These are phyloP conservation scores for Calocybe cyanea DNA, from an alignment of 768 basidiomycete species.

Conservation along the genomic window DNA sequence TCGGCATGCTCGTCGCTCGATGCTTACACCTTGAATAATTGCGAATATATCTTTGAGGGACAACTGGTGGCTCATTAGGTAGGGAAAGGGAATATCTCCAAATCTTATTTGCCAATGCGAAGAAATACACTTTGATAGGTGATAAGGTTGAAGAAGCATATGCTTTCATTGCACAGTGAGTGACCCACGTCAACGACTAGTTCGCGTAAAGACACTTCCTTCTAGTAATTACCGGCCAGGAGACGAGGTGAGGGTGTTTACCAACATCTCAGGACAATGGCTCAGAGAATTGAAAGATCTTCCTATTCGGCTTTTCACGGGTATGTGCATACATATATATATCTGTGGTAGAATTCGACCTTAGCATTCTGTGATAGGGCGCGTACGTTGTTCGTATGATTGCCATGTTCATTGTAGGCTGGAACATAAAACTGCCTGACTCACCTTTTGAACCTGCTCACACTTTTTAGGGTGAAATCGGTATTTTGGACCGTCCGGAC, in stretches of 20 bases:
- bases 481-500: conserved; percentile 62
- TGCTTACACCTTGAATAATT: neutral
- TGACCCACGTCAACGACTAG: conserved; percentile 3
- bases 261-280: neutral
- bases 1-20: neutral
- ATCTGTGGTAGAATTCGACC: too few species aligned
- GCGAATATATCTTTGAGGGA: conserved; percentile 34
- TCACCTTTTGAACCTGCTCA: neutral
- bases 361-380: conserved; percentile 41
- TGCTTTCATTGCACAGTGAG: conserved; percentile 78
- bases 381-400: conserved; percentile 77
- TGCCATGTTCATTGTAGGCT: conserved; percentile 59
- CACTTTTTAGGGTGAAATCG: conserved; percentile 57
- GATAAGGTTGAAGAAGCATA: conserved; percentile 78
- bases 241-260: conserved; percentile 50
- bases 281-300: conserved; percentile 44
- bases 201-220: neutral
- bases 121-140: conserved; percentile 27
- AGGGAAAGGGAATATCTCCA: conserved; percentile 6
- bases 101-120: neutral
- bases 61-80: conserved; percentile 65
- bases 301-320: conserved; percentile 75
- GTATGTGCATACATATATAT: conserved; percentile 29
- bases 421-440: neutral
- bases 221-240: conserved; percentile 65